Percentiles rank a stretch among this genome's conserved stretches.
phyloP scores from a whole-genome alignment of 1,139 yeast genomes.

The Geotrichum reessii region DNA sequence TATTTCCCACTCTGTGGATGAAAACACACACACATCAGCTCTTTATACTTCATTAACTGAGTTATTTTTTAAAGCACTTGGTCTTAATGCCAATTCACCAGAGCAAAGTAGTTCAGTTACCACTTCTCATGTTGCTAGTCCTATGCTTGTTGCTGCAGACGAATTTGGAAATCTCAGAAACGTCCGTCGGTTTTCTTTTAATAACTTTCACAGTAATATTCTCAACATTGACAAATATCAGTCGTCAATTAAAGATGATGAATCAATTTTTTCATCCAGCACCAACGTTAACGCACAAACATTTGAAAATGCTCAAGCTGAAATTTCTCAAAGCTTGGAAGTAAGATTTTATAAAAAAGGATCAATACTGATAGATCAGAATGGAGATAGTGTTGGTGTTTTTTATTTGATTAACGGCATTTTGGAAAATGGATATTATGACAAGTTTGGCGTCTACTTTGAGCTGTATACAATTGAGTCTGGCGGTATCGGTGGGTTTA shows the following conservation, averaged over 20 bases:
- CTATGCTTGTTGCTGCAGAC: constrained; percentile 1
- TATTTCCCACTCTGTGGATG: constrained; percentile 51
- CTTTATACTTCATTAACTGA: constrained; percentile 67
- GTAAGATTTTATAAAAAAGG: constrained; percentile 53
- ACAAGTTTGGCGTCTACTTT: constrained; percentile 35
- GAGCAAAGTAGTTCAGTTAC: not conserved
- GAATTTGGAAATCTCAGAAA: constrained; percentile 2
- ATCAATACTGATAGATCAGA: constrained; percentile 54
- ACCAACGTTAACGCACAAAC: constrained; percentile 9
- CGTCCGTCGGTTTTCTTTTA: constrained; percentile 2
- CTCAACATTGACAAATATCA: not conserved
- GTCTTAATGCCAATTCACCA: constrained; percentile 45
- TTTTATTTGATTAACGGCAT: constrained; percentile 75
- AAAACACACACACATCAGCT: constrained; percentile 70
- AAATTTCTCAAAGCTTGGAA: constrained; percentile 59
- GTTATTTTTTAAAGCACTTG: constrained; percentile 64
- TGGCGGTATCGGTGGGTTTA: constrained; percentile 86
- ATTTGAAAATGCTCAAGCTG: constrained; percentile 50
- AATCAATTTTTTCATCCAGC: not conserved
- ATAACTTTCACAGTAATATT: constrained; percentile 1
- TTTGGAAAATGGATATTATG: constrained; percentile 52
- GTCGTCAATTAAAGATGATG: not conserved
- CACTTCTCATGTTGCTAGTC: constrained; percentile 4
- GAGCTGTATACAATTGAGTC: constrained; percentile 54
- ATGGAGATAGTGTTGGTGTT: constrained; percentile 64